A percentile compares a stretch with the other conserved stretches of the same genome.
Evolutionary conservation across 331 rosid genomes (phyloP).

Genomic region (Arachis monticola): DNA sequence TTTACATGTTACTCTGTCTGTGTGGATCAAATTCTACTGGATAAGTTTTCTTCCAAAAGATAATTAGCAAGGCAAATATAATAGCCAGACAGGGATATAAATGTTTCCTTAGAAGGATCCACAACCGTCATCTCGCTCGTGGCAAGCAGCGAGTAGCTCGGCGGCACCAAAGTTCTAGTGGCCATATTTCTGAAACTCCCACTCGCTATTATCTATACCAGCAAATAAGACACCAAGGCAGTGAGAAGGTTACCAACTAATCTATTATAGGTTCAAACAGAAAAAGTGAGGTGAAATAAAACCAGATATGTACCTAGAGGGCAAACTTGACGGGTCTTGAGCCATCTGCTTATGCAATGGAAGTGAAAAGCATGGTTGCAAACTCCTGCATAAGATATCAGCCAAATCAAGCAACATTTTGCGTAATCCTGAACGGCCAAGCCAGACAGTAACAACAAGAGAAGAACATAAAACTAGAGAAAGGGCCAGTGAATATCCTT

Average conservation of each 20-base stretch:
- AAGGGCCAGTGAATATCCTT: background rate
- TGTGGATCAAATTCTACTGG: constrained; percentile 1
- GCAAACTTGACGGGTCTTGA: constrained; percentile 73
- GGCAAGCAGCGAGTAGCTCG: background rate
- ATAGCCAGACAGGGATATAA: no score
- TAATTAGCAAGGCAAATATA: constrained; percentile 8
- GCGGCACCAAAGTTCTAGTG: constrained; percentile 45
- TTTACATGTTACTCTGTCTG: background rate
- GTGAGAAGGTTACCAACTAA: background rate
- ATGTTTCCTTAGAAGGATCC: no score
- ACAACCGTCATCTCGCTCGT: no score
- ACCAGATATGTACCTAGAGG: constrained; percentile 53
- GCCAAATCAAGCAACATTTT: constrained; percentile 18
- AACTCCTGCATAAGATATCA: constrained; percentile 48
- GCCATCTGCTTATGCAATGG: constrained; percentile 77
- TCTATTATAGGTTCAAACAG: constrained; percentile 2
- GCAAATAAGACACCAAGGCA: constrained; percentile 32
- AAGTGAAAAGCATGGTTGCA: constrained; percentile 78
- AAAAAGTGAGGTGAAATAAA: constrained; percentile 8
- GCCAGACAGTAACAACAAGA: constrained; percentile 3
- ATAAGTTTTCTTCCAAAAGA: background rate
- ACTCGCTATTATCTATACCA: constrained; percentile 63
- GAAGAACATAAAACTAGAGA: background rate
- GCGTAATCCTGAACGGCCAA: constrained; percentile 4
- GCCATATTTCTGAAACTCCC: constrained; percentile 74